A percentile compares a stretch with the other conserved stretches of the same genome.
phyloP scores from a whole-genome alignment of 306 rosid species.

The Cucurbita ficifolia region DNA sequence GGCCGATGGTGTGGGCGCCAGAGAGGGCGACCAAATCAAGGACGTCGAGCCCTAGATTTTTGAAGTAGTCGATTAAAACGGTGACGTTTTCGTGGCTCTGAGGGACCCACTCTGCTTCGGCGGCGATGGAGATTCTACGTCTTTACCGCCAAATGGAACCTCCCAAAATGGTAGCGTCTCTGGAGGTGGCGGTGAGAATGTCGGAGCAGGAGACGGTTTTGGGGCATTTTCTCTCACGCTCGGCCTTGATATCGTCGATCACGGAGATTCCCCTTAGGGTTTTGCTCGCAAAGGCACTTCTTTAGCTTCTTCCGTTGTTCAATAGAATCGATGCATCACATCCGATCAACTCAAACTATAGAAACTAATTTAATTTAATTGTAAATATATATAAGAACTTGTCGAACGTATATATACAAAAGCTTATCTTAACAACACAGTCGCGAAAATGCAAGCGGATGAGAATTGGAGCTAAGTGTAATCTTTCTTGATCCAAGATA shows the following conservation, averaged over 20 bases:
- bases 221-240: constrained; percentile 58
- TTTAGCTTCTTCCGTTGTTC: constrained; percentile 41
- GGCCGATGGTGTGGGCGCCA: constrained; percentile 75
- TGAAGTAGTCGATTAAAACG: constrained; percentile 27
- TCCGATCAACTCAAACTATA: constrained; percentile 11
- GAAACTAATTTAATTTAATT: not conserved
- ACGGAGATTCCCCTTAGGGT: constrained; percentile 54
- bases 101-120: constrained; percentile 60
- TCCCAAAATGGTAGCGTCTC: constrained; percentile 91
- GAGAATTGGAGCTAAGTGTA: constrained; percentile 57
- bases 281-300: constrained; percentile 46
- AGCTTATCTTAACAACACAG: constrained; percentile 50
- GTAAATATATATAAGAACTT: not conserved
- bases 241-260: constrained; percentile 56
- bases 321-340: constrained; percentile 70
- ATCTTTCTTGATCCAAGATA: constrained; percentile 52
- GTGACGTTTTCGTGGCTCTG: constrained; percentile 74
- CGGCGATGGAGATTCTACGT: constrained; percentile 38
- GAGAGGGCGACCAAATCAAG: constrained; percentile 82
- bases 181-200: constrained; percentile 67
- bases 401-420: not conserved
- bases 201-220: constrained; percentile 75
- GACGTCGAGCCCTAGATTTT: constrained; percentile 32
- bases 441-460: constrained; percentile 81
- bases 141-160: constrained; percentile 67